Evolutionary conservation across 202 grass and related monocot species (phyloP).

Genomic region (Zoysia matrella): DNA sequence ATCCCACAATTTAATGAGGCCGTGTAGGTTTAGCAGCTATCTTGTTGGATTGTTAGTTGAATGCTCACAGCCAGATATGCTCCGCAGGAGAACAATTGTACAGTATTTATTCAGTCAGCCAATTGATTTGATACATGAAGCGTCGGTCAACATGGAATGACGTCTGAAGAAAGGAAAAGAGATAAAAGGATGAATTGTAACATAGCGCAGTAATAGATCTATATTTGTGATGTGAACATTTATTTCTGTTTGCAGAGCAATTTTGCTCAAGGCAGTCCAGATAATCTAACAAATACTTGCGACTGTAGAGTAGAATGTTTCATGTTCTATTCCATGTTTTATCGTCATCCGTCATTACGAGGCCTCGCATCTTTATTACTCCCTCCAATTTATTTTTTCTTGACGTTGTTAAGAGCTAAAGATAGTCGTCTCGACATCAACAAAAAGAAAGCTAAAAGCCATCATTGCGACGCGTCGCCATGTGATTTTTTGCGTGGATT

Average conservation of each 20-base stretch:
- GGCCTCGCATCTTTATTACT: neutral
- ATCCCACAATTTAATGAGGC: conserved; percentile 53
- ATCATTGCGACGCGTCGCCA: neutral
- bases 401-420: neutral
- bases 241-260: neutral
- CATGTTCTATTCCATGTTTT: neutral
- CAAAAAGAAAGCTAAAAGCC: neutral
- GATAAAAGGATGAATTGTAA: conserved; percentile 10
- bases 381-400: neutral
- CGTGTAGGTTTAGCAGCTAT: conserved; percentile 11
- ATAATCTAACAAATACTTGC: neutral
- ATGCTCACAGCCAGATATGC: conserved; percentile 4
- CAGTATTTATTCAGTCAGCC: conserved; percentile 34
- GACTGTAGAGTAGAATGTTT: neutral
- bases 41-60: conserved; percentile 36
- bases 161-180: neutral
- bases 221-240: neutral
- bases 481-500: neutral
- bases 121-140: conserved; percentile 4
- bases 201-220: conserved; percentile 5
- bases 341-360: neutral
- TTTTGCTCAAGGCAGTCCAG: neutral
- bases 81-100: conserved; percentile 33
- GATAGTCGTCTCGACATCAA: neutral
- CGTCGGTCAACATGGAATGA: conserved; percentile 4